A percentile compares a stretch with the other conserved stretches of the same genome.
Evolutionary conservation across 83 land plant species (phyloP).

Genomic region (Thuja plicata): DNA sequence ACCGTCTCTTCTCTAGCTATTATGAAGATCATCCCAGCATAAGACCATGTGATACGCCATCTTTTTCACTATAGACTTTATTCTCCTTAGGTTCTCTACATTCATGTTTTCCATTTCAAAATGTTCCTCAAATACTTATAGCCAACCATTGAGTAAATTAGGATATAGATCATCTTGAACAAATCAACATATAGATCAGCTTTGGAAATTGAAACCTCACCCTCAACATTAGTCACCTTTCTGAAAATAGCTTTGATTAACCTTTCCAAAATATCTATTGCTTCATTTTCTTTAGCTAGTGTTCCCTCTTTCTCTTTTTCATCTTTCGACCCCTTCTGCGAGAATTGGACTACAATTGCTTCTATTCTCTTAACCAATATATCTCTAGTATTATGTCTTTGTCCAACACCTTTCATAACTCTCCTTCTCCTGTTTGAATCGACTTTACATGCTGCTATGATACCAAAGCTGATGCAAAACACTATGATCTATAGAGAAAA

Average conservation of each 20-base stretch:
- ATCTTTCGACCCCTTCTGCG: background rate
- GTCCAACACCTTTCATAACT: background rate
- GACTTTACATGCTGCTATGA: background rate
- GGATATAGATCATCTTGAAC: too few relatives aligned
- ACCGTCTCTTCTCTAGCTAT: background rate
- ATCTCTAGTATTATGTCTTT: background rate
- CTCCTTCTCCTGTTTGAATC: background rate
- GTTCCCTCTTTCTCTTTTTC: background rate
- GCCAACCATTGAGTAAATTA: background rate
- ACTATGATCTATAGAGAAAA: too few relatives aligned
- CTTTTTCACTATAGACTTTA: too few relatives aligned
- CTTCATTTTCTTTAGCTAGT: too few relatives aligned
- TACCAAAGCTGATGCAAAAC: background rate
- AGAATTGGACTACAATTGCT: background rate
- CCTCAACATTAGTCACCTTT: background rate
- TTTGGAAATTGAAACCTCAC: background rate
- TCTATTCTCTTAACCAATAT: too few relatives aligned
- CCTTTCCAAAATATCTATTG: background rate
- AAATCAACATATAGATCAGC: background rate
- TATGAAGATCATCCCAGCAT: background rate
- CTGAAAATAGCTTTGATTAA: background rate
- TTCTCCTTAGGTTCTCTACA: too few relatives aligned
- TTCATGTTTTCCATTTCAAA: too few relatives aligned
- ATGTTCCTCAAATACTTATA: background rate
- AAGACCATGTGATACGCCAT: background rate